Percentiles rank a stretch among this genome's conserved stretches.
Conservation (phyloP, 805 yeast genomes). For the Myxozyma nipponensis region DNA sequence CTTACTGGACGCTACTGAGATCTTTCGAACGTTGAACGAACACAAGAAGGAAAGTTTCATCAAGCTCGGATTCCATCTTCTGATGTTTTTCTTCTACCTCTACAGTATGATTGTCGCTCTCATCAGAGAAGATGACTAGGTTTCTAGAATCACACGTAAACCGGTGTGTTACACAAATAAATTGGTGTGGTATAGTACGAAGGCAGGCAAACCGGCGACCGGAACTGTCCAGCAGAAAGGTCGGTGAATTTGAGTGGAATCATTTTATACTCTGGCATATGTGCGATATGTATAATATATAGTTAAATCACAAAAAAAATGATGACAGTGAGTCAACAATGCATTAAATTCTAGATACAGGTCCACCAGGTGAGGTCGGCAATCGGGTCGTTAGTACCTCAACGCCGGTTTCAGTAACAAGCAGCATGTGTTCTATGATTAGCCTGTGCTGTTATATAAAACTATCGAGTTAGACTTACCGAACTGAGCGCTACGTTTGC, state of each 20-base stretch:
- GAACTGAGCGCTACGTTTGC: conserved; percentile 86
- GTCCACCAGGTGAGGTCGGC: conserved; percentile 85
- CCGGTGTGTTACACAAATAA: too few species aligned
- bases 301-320: background rate
- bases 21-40: conserved; percentile 86
- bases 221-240: too few species aligned
- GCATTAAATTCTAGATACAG: conserved; percentile 36
- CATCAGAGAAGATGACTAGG: conserved; percentile 25
- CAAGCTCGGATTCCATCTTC: conserved; percentile 84
- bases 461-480: conserved; percentile 35
- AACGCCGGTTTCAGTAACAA: conserved; percentile 89
- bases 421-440: conserved; percentile 67
- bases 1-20: conserved; percentile 93
- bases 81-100: conserved; percentile 91
- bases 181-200: too few species aligned
- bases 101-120: conserved; percentile 43
- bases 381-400: conserved; percentile 84
- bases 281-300: background rate
- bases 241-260: background rate
- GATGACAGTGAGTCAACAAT: background rate
- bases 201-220: too few species aligned
- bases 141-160: too few species aligned
- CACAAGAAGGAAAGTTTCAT: conserved; percentile 90
- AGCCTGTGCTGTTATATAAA: too few species aligned
- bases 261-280: background rate